phyloP scores from a whole-genome alignment of 352 stramenopile species.

The Pythium folliculosum region DNA sequence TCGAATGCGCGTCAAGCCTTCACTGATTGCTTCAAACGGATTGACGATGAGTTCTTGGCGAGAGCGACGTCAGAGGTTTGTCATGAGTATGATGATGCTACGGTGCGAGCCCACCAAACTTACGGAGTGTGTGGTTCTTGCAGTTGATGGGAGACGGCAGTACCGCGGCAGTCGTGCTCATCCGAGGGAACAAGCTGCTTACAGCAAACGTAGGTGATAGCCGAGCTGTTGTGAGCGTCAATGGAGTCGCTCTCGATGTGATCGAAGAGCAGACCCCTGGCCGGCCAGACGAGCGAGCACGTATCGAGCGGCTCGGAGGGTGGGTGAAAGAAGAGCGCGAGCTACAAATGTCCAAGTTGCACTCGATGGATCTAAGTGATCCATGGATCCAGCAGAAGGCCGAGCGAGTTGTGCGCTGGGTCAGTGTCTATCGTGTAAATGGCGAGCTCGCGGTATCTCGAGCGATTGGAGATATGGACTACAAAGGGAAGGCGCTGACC shows the following conservation, averaged over 20 bases:
- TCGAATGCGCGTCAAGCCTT: constrained; percentile 64
- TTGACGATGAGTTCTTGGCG: constrained; percentile 78
- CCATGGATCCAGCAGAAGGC: constrained; percentile 83
- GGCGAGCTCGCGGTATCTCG: constrained; percentile 92
- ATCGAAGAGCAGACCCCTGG: constrained; percentile 88
- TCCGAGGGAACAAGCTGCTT: constrained; percentile 78
- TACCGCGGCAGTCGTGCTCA: constrained; percentile 78
- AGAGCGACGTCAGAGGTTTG: constrained; percentile 61
- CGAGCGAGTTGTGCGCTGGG: constrained; percentile 80
- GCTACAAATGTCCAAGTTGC: constrained; percentile 85
- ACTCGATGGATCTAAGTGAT: constrained; percentile 89
- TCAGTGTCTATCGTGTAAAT: constrained; percentile 89
- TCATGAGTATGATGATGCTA: not conserved
- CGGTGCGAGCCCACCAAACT: not conserved
- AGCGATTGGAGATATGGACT: constrained; percentile 92
- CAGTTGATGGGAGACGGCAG: constrained; percentile 73
- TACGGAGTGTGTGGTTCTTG: not conserved
- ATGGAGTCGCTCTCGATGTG: constrained; percentile 79
- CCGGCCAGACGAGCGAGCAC: constrained; percentile 62
- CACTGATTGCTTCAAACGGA: constrained; percentile 70
- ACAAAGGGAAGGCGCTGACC: constrained; percentile 78
- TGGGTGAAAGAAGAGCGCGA: constrained; percentile 87
- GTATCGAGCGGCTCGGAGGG: constrained; percentile 73
- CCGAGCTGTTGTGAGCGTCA: constrained; percentile 81
- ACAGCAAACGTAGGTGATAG: constrained; percentile 90